Base-by-base conservation (phyloP, 176 grass and related monocot species). In the Calamus simplicifolius region DNA sequence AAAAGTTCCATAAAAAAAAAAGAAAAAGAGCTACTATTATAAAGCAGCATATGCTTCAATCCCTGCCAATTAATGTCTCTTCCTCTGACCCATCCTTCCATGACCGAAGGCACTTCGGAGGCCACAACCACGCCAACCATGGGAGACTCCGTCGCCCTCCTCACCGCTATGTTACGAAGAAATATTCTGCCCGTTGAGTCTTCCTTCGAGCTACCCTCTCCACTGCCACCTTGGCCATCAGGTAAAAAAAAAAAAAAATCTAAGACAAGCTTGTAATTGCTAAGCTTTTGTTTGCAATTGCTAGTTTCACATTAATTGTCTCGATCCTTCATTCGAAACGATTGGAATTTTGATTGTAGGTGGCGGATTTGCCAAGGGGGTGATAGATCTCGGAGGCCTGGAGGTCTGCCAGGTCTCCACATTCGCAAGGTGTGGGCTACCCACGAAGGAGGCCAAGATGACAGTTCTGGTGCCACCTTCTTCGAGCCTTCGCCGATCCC, bases 341-440 rank as follows among this genome's bases (percentile, higher is more conserved):
- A 43, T 43, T 43, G 35, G 35, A 43, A 43, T 43, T 12, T 57
- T 16, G n/a, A 21, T 26, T 74, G 64, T 64, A 84, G 82, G 73
- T 29, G 90, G 78, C 26, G 86, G 76, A 58, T 95, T 95, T 76
- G 86, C 63, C 13, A 79, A 66, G 30, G 80, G 90, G 35, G 66
- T 17, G 19, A 86, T 95, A 56, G 77, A 89, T 51, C 76, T 89
- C 0, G 90, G 80, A 28, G 90, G 77, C 10, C 54, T 90, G 1
- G 69, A 90, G 51, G 58, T 75, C 25, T 51, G 62, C 27, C 84
- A 88, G 53, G 75, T 88, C 56, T 82, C 78, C 19, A 75, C 74
- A 0, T 85, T 90, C 62, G 35, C 14, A 84, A 88, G 53, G 83
- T 91, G 6, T 97, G 92, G 92, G 64, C 84, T 13, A 70, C 72